A percentile compares a stretch with the other conserved stretches of the same genome.
phyloP scores from a whole-genome alignment of 306 rosid species.

The Medicago ruthenica region DNA sequence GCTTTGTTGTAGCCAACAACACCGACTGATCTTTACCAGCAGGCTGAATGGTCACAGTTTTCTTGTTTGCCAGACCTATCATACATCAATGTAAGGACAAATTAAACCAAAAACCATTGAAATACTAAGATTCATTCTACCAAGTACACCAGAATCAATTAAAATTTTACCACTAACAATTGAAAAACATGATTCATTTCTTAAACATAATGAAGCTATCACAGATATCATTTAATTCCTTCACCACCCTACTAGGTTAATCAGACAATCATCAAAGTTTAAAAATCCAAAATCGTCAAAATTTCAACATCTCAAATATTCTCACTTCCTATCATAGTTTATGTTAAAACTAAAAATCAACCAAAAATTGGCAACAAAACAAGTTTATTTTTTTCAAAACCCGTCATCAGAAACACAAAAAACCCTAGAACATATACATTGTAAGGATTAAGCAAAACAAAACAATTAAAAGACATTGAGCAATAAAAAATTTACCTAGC shows the following conservation, averaged over 20 bases:
- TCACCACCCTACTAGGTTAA: background rate
- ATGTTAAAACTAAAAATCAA: too few relatives aligned
- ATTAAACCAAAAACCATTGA: background rate
- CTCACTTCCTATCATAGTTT: too few relatives aligned
- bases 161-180: background rate
- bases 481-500: too few relatives aligned
- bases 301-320: background rate
- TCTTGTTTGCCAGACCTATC: constrained; percentile 95
- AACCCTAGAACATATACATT: too few relatives aligned
- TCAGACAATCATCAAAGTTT: background rate
- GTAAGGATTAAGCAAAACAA: too few relatives aligned
- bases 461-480: too few relatives aligned
- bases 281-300: too few relatives aligned
- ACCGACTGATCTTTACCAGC: constrained; percentile 77
- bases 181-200: background rate
- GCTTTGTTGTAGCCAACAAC: constrained; percentile 82
- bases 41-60: constrained; percentile 81
- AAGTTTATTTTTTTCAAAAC: too few relatives aligned
- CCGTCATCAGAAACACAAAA: too few relatives aligned
- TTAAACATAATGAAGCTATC: background rate
- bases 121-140: background rate
- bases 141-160: background rate
- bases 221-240: background rate
- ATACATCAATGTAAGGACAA: background rate
- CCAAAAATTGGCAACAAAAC: too few relatives aligned